Percentiles rank a stretch among this genome's conserved stretches.
phyloP scores from a whole-genome alignment of 1,284 basidiomycete genomes.

The Irpex rosettiformis region DNA sequence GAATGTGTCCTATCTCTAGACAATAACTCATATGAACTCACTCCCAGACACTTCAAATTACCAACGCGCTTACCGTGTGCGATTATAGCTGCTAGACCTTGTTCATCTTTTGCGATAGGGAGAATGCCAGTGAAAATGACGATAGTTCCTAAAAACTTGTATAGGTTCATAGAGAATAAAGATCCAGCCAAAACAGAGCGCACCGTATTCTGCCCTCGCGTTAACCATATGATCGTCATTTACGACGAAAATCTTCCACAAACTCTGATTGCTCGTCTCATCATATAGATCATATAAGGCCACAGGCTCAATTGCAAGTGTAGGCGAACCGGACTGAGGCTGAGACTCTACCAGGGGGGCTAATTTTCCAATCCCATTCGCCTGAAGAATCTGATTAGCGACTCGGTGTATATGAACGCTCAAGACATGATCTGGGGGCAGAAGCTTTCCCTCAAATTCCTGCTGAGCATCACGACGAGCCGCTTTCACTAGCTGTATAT shows the following conservation, averaged over 20 bases:
- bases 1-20: conserved; percentile 86
- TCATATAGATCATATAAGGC: not conserved
- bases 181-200: conserved; percentile 13
- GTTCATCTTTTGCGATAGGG: conserved; percentile 74
- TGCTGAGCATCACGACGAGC: conserved; percentile 49
- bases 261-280: conserved; percentile 17
- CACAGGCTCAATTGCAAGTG: not conserved
- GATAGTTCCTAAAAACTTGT: conserved; percentile 77
- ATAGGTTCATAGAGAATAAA: not conserved
- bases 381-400: conserved; percentile 69
- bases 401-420: conserved; percentile 68
- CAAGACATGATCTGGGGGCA: conserved; percentile 69
- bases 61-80: conserved; percentile 65
- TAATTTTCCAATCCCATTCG: conserved; percentile 67
- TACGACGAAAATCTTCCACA: conserved; percentile 83
- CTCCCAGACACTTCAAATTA: not conserved
- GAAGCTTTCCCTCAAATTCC: conserved; percentile 55
- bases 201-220: conserved; percentile 78
- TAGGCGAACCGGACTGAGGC: not conserved
- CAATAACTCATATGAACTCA: not conserved
- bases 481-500: conserved; percentile 44
- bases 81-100: conserved; percentile 84
- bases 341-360: conserved; percentile 27
- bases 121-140: conserved; percentile 91
- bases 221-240: conserved; percentile 74